A percentile compares a stretch with the other conserved stretches of the same genome.
phyloP scores from a whole-genome alignment of 2,329 filamentous ascomycete species.

The Ophiocordyceps sinensis region DNA sequence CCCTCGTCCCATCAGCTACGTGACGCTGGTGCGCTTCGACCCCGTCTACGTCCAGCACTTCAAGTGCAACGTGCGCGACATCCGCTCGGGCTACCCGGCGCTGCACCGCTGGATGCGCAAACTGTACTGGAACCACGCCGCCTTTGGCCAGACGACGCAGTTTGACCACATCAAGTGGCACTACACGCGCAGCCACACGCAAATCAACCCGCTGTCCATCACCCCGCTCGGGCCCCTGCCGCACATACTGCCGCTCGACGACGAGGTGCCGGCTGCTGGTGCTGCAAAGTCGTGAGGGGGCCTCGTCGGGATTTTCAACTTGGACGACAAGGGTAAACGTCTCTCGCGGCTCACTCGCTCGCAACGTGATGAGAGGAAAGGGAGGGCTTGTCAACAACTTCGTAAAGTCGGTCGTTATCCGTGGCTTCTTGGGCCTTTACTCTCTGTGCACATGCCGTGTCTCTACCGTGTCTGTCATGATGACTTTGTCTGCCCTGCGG shows the following conservation, averaged over 20 bases:
- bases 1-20: constrained; percentile 28
- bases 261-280: constrained; percentile 46
- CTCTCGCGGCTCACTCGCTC: no score
- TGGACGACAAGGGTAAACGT: no score
- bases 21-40: constrained; percentile 62
- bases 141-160: constrained; percentile 72
- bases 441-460: no score
- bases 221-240: constrained; percentile 77
- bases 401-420: no score
- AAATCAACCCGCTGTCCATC: constrained; percentile 58
- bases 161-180: constrained; percentile 91
- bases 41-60: constrained; percentile 78
- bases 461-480: no score
- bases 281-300: not conserved
- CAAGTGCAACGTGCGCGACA: constrained; percentile 75
- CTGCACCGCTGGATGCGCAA: constrained; percentile 70
- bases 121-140: constrained; percentile 70
- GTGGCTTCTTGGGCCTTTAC: no score
- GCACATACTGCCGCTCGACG: constrained; percentile 60
- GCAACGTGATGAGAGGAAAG: no score
- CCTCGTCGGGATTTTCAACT: no score
- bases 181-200: constrained; percentile 45
- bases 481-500: no score
- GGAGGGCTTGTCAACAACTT: no score
- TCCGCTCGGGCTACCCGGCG: constrained; percentile 67